Base-by-base conservation (phyloP, 1,284 basidiomycete species). In the Phellinidium pouzarii region DNA sequence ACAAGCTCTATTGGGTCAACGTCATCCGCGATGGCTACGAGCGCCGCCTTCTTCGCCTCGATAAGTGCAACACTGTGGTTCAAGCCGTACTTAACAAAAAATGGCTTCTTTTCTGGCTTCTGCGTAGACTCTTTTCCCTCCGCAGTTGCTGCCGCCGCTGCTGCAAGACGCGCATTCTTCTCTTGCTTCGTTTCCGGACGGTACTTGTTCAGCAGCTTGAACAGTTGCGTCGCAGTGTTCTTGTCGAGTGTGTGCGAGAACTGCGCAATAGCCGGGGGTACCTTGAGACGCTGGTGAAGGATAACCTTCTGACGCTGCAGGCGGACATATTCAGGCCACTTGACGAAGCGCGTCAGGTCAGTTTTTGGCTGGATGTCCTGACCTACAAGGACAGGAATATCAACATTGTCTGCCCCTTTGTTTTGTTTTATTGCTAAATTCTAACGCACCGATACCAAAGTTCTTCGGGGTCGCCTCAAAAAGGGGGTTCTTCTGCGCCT, bases 271-370 rank as follows among this genome's bases (percentile, higher is more conserved):
- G 95, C 91, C 52, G 95, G 95, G 64, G 95, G 95, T 34, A 97
- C 94, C 84, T 99, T 99, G 65, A 99, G 80, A 66, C 95, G 93
- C 77, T 98, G 94, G 83, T 91, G 78, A 60, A 99, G 88, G 75
- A 99, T 96, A 66, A 98, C 93, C 78, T 95, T 96, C 75, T 98
- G 94, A 71, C 95, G 87, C 72, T 99, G 95, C 58, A 98, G 88
- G 68, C 93, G 92, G 63, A 99, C 86, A 68, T 99, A 99, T 77
- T 95, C 93, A 62, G 95, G 95, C 95, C 95, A 99, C 76, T 97
- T 98, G 75, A 98, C 92, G 76, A 98, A 98, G 70, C 94, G 92
- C 59, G 92, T 96, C 61, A 98, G 75, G 75, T 99, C 95, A 57
- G 81, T 82, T 70, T 82, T 80, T 65, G 88, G 94, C 66, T 88